Percentiles rank a stretch among this genome's conserved stretches.
Evolutionary conservation across 306 rosid species (phyloP).

Genomic region (Acacia acuminata): DNA sequence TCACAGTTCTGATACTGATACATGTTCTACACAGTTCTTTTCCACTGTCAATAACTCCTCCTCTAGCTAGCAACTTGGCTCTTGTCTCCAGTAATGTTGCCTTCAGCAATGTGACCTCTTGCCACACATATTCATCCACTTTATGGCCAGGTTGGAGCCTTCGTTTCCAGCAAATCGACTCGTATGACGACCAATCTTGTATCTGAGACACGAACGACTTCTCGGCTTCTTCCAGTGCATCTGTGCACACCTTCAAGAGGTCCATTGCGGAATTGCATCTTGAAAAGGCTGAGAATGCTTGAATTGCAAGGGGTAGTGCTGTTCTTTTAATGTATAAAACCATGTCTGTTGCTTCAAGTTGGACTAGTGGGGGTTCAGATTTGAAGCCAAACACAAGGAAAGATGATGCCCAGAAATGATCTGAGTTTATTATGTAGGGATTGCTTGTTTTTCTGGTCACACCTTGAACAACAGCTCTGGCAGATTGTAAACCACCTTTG

Average conservation of each 20-base stretch:
- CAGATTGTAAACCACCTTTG: constrained; percentile 69
- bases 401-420: constrained; percentile 87
- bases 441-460: constrained; percentile 53
- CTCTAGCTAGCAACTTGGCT: constrained; percentile 75
- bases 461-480: constrained; percentile 69
- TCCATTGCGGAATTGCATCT: constrained; percentile 82
- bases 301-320: constrained; percentile 84
- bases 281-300: constrained; percentile 75
- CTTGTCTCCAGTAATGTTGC: constrained; percentile 86
- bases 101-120: constrained; percentile 80
- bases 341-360: constrained; percentile 66
- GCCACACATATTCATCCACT: constrained; percentile 91
- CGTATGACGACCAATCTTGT: constrained; percentile 77
- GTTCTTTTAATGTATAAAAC: constrained; percentile 68
- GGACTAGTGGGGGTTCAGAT: constrained; percentile 73
- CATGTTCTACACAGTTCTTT: constrained; percentile 87
- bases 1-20: constrained; percentile 83
- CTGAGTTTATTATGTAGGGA: constrained; percentile 47
- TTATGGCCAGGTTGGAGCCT: constrained; percentile 61
- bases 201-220: constrained; percentile 85
- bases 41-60: constrained; percentile 72
- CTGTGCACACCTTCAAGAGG: constrained; percentile 80
- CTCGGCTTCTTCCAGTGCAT: constrained; percentile 86
- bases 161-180: constrained; percentile 79
- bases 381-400: constrained; percentile 91